Conservation (phyloP, 2,329 filamentous ascomycete genomes). For the Nigrospora sphaerica region DNA sequence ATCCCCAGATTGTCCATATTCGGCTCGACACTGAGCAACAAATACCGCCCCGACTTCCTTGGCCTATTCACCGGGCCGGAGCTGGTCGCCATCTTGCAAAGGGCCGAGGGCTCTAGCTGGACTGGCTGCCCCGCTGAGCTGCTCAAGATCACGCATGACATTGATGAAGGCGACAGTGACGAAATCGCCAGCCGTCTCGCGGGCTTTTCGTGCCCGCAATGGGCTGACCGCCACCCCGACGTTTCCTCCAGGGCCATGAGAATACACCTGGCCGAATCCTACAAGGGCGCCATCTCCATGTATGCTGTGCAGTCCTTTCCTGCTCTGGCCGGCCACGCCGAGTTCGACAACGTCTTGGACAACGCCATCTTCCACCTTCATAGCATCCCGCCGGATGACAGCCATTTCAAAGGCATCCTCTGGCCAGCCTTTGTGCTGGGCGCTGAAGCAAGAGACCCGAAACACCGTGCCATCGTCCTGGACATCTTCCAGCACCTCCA, state of each 20-base stretch:
- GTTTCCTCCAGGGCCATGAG: background rate
- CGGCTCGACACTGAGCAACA: background rate
- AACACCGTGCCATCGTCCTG: background rate
- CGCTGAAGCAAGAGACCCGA: constrained; percentile 4
- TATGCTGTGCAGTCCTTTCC: constrained; percentile 2
- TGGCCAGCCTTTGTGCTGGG: constrained; percentile 7
- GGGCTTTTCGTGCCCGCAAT: background rate
- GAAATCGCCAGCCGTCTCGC: background rate
- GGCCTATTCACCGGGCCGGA: background rate
- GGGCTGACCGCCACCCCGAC: background rate
- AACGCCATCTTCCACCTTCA: constrained; percentile 3
- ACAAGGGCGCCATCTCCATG: constrained; percentile 5
- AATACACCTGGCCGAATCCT: constrained; percentile 4
- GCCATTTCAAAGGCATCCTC: constrained; percentile 8
- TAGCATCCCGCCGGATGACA: constrained; percentile 2
- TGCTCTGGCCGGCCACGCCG: background rate
- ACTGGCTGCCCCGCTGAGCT: constrained; percentile 4
- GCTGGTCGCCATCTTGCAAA: background rate
- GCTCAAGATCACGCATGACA: background rate
- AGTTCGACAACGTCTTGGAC: background rate
- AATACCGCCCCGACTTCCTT: background rate
- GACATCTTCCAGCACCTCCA: background rate
- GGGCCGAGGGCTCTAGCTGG: constrained; percentile 3
- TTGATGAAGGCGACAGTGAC: background rate
- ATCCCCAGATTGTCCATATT: background rate